A percentile compares a stretch with the other conserved stretches of the same genome.
These are phyloP conservation scores for Pholiota adiposa DNA, from an alignment of 1,284 basidiomycete species.

Conservation along the genomic window DNA sequence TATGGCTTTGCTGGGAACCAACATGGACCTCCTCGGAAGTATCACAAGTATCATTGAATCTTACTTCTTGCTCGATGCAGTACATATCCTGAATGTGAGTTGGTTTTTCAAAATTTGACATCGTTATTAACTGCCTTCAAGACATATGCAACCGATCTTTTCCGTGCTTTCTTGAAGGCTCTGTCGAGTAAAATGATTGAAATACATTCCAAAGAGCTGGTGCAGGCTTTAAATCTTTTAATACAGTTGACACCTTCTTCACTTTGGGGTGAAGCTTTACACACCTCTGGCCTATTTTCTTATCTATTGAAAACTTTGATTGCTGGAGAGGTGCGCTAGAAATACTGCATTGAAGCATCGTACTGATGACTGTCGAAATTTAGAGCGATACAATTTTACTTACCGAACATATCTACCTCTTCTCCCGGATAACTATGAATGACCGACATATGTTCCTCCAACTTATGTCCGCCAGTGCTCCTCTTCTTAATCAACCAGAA, in stretches of 20 bases:
- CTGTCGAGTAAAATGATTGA: slow-evolving; percentile 52
- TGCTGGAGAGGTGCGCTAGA: slow-evolving; percentile 60
- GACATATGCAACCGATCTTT: slow-evolving; percentile 56
- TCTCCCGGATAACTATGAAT: slow-evolving; percentile 69
- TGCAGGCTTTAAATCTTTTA: slow-evolving; percentile 57
- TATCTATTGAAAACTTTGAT: slow-evolving; percentile 58
- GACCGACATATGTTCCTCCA: slow-evolving; percentile 68
- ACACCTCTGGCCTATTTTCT: slow-evolving; percentile 71
- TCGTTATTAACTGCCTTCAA: slow-evolving; percentile 29
- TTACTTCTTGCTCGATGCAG: slow-evolving; percentile 77
- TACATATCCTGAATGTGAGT: slow-evolving; percentile 69
- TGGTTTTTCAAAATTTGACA: slow-evolving; percentile 42
- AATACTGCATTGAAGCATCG: not conserved
- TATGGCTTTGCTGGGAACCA: slow-evolving; percentile 62
- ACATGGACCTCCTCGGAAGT: slow-evolving; percentile 78
- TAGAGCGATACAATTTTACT: slow-evolving; percentile 59
- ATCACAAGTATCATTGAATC: slow-evolving; percentile 77
- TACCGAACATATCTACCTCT: slow-evolving; percentile 68
- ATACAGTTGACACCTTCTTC: slow-evolving; percentile 63
- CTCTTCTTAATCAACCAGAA: slow-evolving; percentile 51
- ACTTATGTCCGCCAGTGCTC: slow-evolving; percentile 64
- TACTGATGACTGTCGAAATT: not conserved
- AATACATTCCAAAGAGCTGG: slow-evolving; percentile 61
- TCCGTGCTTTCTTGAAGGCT: slow-evolving; percentile 54
- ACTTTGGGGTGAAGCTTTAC: slow-evolving; percentile 73